Conservation (phyloP, 345 rosid genomes). For the Turnera subulata region DNA sequence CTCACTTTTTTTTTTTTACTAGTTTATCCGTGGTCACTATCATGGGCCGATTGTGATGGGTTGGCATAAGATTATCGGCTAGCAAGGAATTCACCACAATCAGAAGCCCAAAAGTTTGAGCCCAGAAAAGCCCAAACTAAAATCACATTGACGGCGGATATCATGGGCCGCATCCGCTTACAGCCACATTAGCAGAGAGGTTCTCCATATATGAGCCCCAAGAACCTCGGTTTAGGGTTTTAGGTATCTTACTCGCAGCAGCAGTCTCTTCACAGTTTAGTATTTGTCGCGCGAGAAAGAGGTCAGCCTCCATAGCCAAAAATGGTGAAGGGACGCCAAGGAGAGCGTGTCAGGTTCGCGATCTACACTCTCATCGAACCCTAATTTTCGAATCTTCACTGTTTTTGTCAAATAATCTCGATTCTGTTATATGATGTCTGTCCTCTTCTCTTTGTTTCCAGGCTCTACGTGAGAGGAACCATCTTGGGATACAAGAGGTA, state of each 20-base stretch:
- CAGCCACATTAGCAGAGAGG: no score
- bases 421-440: background rate
- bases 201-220: no score
- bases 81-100: no score
- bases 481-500: slow-evolving; percentile 89
- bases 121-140: no score
- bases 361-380: background rate
- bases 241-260: background rate
- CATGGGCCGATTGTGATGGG: no score
- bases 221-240: background rate
- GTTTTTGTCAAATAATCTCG: no score
- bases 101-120: no score
- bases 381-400: background rate
- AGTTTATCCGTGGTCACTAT: no score
- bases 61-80: no score
- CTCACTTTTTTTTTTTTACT: no score
- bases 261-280: background rate
- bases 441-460: slow-evolving; percentile 12
- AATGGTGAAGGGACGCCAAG: slow-evolving; percentile 81
- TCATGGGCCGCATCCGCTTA: no score
- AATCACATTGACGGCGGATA: no score
- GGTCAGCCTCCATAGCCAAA: slow-evolving; percentile 2
- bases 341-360: slow-evolving; percentile 72
- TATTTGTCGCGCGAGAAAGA: background rate
- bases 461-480: slow-evolving; percentile 83